These are phyloP conservation scores for Madurella mycetomatis DNA, from an alignment of 2,329 filamentous ascomycete genomes.

Conservation along the genomic window DNA sequence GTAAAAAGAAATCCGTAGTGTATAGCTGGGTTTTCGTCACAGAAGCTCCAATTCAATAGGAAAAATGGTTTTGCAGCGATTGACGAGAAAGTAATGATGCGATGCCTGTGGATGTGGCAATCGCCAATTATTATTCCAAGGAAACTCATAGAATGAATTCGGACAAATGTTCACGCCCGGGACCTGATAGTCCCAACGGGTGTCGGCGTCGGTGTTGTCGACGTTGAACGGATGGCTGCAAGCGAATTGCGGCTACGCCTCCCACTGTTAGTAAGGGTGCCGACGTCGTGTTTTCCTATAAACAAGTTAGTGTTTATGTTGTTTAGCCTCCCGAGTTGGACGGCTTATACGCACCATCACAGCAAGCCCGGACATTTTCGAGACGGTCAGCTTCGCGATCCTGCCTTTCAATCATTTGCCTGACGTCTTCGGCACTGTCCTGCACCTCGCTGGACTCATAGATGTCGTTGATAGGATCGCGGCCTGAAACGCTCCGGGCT, in stretches of 20 bases:
- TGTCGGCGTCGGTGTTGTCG: slow-evolving; percentile 22
- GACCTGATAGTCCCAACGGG: slow-evolving; percentile 27
- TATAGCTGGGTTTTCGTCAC: slow-evolving; percentile 24
- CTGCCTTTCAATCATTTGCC: slow-evolving; percentile 72
- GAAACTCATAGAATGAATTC: slow-evolving; percentile 12
- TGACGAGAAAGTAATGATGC: slow-evolving; percentile 18
- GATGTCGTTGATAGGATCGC: slow-evolving; percentile 40
- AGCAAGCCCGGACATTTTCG: slow-evolving; percentile 95
- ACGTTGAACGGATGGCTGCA: slow-evolving; percentile 31
- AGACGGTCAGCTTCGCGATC: slow-evolving; percentile 73
- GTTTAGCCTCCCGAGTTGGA: neutral
- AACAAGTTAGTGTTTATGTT: slow-evolving; percentile 20
- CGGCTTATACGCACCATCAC: slow-evolving; percentile 68
- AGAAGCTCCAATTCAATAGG: slow-evolving; percentile 22
- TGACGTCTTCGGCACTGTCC: slow-evolving; percentile 78
- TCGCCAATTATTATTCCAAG: slow-evolving; percentile 18
- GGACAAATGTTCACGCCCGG: slow-evolving; percentile 20
- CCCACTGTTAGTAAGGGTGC: slow-evolving; percentile 48
- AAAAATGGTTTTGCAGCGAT: slow-evolving; percentile 23
- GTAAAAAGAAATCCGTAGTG: slow-evolving; percentile 26
- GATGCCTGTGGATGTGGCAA: slow-evolving; percentile 12
- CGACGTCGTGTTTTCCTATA: slow-evolving; percentile 71
- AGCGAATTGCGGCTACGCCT: slow-evolving; percentile 42
- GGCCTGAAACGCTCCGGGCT: slow-evolving; percentile 45
- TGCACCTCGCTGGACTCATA: slow-evolving; percentile 55